These are phyloP conservation scores for Fusarium sp. DNA, from an alignment of 2,329 filamentous ascomycete genomes.

Conservation along the genomic window DNA sequence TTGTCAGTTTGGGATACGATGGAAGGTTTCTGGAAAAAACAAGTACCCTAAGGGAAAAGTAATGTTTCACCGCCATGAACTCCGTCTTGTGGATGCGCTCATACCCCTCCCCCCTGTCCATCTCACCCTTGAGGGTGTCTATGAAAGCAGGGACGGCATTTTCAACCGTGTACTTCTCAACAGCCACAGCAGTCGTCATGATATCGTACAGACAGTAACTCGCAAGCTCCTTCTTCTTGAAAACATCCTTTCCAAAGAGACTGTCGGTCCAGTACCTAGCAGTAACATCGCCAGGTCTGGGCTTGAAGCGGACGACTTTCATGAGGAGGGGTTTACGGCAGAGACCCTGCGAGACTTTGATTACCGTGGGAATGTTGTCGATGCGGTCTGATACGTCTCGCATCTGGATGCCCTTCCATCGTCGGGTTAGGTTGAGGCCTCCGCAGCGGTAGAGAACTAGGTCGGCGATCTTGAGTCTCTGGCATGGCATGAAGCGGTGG, in stretches of 20 bases:
- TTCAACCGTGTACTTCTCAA: slow-evolving; percentile 49
- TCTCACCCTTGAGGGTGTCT: slow-evolving; percentile 34
- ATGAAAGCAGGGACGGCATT: slow-evolving; percentile 43
- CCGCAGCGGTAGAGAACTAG: slow-evolving; percentile 53
- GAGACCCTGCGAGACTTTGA: slow-evolving; percentile 52
- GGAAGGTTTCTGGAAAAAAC: background rate
- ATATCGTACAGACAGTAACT: slow-evolving; percentile 54
- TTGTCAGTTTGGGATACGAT: background rate
- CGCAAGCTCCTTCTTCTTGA: slow-evolving; percentile 46
- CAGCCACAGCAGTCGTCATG: slow-evolving; percentile 45
- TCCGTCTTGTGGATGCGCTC: slow-evolving; percentile 39
- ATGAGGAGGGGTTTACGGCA: slow-evolving; percentile 50
- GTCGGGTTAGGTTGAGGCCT: slow-evolving; percentile 54
- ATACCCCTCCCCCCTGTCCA: background rate
- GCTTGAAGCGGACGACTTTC: slow-evolving; percentile 53
- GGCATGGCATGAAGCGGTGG: slow-evolving; percentile 56
- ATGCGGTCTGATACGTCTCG: slow-evolving; percentile 52
- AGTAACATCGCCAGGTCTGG: slow-evolving; percentile 49
- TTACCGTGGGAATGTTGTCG: slow-evolving; percentile 41
- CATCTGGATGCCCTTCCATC: slow-evolving; percentile 54
- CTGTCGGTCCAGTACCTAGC: slow-evolving; percentile 51
- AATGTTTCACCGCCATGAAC: slow-evolving; percentile 33
- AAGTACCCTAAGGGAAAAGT: slow-evolving; percentile 38
- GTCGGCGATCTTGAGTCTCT: slow-evolving; percentile 54
- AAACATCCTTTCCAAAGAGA: slow-evolving; percentile 36